phyloP scores from a whole-genome alignment of 2,329 filamentous ascomycete genomes.

The Xylariaceae sp. region DNA sequence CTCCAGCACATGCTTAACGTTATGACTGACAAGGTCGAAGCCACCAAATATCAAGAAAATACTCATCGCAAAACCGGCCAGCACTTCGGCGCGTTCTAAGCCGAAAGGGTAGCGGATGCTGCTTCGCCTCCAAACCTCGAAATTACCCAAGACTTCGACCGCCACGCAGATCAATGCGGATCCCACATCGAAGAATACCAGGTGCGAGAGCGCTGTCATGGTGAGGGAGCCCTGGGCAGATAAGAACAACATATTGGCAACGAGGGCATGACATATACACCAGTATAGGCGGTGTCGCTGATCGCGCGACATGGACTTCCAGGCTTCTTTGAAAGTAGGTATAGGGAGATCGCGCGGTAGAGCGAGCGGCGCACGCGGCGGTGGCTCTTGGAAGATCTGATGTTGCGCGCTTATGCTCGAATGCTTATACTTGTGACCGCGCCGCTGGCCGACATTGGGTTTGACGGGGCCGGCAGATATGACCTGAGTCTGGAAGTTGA shows the following conservation, averaged over 20 bases:
- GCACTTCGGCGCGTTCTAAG: constrained; percentile 84
- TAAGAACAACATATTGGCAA: constrained; percentile 82
- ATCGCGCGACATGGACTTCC: constrained; percentile 81
- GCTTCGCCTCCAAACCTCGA: constrained; percentile 93
- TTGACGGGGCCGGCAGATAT: constrained; percentile 72
- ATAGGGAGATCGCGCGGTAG: constrained; percentile 88
- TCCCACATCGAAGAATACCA: constrained; percentile 92
- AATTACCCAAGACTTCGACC: constrained; percentile 91
- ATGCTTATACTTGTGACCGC: constrained; percentile 97
- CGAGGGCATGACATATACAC: constrained; percentile 81
- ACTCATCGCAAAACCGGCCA: constrained; percentile 93
- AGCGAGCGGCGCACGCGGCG: constrained; percentile 75
- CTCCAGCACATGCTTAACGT: constrained; percentile 88
- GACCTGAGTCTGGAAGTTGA: constrained; percentile 87
- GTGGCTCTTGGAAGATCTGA: constrained; percentile 92
- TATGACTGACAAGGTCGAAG: constrained; percentile 90
- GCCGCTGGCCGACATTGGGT: constrained; percentile 81
- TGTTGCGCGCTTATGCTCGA: constrained; percentile 83
- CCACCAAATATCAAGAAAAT: constrained; percentile 97
- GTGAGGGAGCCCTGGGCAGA: constrained; percentile 79
- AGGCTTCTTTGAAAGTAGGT: constrained; percentile 81
- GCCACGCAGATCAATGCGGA: constrained; percentile 86
- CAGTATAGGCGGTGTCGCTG: constrained; percentile 80
- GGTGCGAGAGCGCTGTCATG: constrained; percentile 84
- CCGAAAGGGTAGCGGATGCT: constrained; percentile 92